A percentile compares a stretch with the other conserved stretches of the same genome.
These are phyloP conservation scores for Fusarium pseudograminearum DNA, from an alignment of 2,329 filamentous ascomycete species.

Conservation along the genomic window DNA sequence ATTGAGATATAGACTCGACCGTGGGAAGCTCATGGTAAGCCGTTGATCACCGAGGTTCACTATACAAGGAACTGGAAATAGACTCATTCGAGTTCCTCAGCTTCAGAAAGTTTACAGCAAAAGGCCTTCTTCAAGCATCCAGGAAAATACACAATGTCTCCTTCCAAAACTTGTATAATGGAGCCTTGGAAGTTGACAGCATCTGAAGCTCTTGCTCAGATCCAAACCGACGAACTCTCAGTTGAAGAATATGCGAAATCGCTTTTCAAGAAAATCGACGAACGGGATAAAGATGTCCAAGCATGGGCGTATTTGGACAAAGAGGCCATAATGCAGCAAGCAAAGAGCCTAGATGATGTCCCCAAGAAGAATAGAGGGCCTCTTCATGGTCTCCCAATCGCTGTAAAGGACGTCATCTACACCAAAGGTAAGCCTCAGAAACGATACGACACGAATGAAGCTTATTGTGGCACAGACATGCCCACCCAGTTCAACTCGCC, in stretches of 20 bases:
- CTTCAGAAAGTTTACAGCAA: not conserved
- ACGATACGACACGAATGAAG: not conserved
- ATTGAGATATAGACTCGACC: not conserved
- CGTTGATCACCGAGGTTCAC: slow-evolving; percentile 6
- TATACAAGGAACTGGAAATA: slow-evolving; percentile 2
- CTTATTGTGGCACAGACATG: slow-evolving; percentile 58
- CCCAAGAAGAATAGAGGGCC: slow-evolving; percentile 63
- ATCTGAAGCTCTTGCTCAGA: slow-evolving; percentile 55
- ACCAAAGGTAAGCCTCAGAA: slow-evolving; percentile 59
- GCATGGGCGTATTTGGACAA: slow-evolving; percentile 64
- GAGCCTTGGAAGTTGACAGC: slow-evolving; percentile 54
- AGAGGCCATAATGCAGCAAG: slow-evolving; percentile 60
- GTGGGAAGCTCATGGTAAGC: not conserved
- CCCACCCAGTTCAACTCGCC: slow-evolving; percentile 68
- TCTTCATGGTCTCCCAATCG: slow-evolving; percentile 69
- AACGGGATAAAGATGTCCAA: slow-evolving; percentile 59
- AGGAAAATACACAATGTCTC: slow-evolving; percentile 18
- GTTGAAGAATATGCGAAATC: slow-evolving; percentile 64
- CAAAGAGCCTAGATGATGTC: slow-evolving; percentile 62
- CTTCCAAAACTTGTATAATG: slow-evolving; percentile 21
- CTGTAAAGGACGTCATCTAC: slow-evolving; percentile 71
- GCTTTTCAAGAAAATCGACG: slow-evolving; percentile 59
- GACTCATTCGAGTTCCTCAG: not conserved
- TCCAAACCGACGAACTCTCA: slow-evolving; percentile 58
- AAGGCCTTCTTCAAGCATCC: not conserved